Base-by-base conservation (phyloP, 495 filamentous ascomycete genomes). In the Trichoderma reesei region DNA sequence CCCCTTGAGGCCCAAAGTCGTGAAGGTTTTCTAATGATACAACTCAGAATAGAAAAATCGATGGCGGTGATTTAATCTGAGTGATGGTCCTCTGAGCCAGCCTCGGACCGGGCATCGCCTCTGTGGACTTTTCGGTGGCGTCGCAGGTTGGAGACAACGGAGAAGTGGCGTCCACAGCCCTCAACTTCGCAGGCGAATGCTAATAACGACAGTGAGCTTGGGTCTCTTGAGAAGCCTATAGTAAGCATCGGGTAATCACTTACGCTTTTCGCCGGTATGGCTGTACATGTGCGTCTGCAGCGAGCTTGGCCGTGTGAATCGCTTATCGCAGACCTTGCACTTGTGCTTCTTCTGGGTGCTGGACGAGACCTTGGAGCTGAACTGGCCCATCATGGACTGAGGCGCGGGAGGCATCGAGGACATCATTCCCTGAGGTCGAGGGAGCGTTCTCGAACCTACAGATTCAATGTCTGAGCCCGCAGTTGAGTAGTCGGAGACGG, bases 281-380 rank as follows among this genome's bases (percentile, higher is more conserved):
- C 92, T 96, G 77, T 98, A 98, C 86, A 97, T 98, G 71, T 98
- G 94, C 33, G 94, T 98, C 69, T 97, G 95, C 39, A 98, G 75
- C 7, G 94, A 98, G 71, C 93, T 97, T 1, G 94, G 94, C 44
- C 94, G 85, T 10, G 94, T 98, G 74, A 98, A 98, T 8, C 94
- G 86, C 85, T 98, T 98, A 77, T 98, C 94, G 80, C 94, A 98
- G 61, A 98, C 90, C 81, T 97, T 98, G 83, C 94, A 98, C 78
- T 96, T 97, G 79, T 98, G 94, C 81, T 98, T 98, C 86, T 98
- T 98, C 72, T 98, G 93, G 36, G 94, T 92, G 77, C 90, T 95
- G 31, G 91, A 93, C 10, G 91, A 90, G 59, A 97, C 87, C 74
- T 97, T 98, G 54, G 94, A 97, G 79, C 90, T 97, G 80, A 98